Evolutionary conservation across 495 filamentous ascomycete species (phyloP).

Genomic region (Penicillium longicatenatum): DNA sequence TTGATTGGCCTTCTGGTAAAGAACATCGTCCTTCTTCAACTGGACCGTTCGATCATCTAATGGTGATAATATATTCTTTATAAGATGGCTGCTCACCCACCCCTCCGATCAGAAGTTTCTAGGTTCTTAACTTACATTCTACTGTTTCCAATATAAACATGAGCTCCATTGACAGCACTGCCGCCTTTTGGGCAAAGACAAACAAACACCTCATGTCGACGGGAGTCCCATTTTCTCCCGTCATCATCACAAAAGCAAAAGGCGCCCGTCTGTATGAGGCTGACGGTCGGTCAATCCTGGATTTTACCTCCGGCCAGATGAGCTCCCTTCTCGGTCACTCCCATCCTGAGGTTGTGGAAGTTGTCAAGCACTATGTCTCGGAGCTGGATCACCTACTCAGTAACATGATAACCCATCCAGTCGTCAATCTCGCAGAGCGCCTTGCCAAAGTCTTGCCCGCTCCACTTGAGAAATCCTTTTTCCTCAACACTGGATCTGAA

Average conservation of each 20-base stretch:
- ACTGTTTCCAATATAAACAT: constrained; percentile 1
- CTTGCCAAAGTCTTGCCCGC: constrained; percentile 45
- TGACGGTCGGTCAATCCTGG: constrained; percentile 41
- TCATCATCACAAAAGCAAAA: constrained; percentile 31
- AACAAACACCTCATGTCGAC: constrained; percentile 30
- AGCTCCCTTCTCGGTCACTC: constrained; percentile 58
- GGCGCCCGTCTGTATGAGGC: constrained; percentile 34
- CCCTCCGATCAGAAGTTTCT: too few species aligned
- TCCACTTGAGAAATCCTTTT: constrained; percentile 54
- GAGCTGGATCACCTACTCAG: constrained; percentile 56
- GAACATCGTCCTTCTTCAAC: too few species aligned
- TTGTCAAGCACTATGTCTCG: constrained; percentile 42
- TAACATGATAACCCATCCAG: constrained; percentile 56
- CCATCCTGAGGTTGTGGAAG: constrained; percentile 56
- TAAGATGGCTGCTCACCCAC: too few species aligned
- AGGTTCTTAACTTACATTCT: too few species aligned
- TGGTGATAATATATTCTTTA: too few species aligned
- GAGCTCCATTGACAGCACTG: constrained; percentile 8
- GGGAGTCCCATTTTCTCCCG: constrained; percentile 31
- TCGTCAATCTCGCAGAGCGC: constrained; percentile 47
- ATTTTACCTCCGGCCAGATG: constrained; percentile 61
- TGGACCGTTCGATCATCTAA: too few species aligned
- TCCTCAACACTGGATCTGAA: constrained; percentile 57
- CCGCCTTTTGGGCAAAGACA: constrained; percentile 24
- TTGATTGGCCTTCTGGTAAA: too few species aligned